Evolutionary conservation across 371 early-diverging fungal species (phyloP), one percentile per base, ranked within the genome.

Genomic region (Mortierella sp.): DNA sequence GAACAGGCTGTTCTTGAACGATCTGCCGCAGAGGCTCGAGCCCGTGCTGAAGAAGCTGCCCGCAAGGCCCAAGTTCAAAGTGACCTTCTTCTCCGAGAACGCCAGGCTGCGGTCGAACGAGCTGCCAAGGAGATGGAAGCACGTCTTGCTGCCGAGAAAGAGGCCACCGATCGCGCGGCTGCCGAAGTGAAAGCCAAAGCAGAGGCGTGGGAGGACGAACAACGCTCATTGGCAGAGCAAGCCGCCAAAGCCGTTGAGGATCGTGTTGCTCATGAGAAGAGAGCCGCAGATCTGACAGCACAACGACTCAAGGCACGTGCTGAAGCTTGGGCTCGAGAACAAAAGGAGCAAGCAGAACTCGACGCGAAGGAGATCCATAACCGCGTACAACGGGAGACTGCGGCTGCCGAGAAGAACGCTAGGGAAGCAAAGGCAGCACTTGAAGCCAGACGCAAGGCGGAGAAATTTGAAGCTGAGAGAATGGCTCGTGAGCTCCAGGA

Each of bases 1-100:
- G 67, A 73, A 34, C 64, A 67, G 22, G 47, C 50, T 5, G 27
- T 16, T 21, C 52, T 73, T 1, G 74, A 73, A 21, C 58, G 46
- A 24, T 44, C 63, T 2, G 67, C 64, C 1, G 63, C 55, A 0
- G 45, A 50, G 7, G 67, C 63, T 14, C 46, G 62, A 3, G 51
- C 37, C 2, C 67, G 67, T 40, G 67, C 74, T 0, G 74, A 73
- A 25, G 68, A 57, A 7, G 74, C 74, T 13, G 74, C 67, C 14
- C 74, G 53, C 24, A 48, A 50, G 1, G 74, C 74, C 21, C 62
- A 51, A n/a, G 56, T 47, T 9, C 67, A 63, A 22, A 63, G 56
- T 2, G 68, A 67, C 3, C 40, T 55, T 37, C 49, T 73, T 19
- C 25, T 73, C 43, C 67, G 68, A 7, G 67, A 73, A 14, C 74